Conservation (phyloP, 2,329 filamentous ascomycete species). For the Paecilomyces variotii region DNA sequence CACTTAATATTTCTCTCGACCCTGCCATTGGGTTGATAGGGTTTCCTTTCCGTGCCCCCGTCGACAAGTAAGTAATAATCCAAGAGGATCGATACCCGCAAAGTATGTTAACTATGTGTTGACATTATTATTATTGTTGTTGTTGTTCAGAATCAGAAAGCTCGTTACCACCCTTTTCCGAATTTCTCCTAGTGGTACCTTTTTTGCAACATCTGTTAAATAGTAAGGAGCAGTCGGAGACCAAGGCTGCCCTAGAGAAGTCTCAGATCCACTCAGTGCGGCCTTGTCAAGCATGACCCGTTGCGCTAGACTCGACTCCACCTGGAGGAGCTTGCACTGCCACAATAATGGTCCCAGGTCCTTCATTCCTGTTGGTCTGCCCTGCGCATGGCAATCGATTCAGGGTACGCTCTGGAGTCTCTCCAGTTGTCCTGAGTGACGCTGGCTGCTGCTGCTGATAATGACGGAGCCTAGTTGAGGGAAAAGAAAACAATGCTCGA, state of each 20-base stretch:
- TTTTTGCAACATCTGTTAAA: neutral
- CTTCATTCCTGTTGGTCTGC: neutral
- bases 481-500: neutral
- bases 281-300: slow-evolving; percentile 9
- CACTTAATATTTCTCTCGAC: neutral
- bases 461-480: neutral
- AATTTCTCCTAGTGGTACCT: neutral
- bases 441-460: neutral
- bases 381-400: neutral
- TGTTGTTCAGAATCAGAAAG: neutral
- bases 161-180: neutral
- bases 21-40: neutral
- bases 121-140: neutral
- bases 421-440: neutral
- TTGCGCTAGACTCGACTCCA: slow-evolving; percentile 7
- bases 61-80: neutral
- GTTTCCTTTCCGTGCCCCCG: neutral
- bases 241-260: slow-evolving; percentile 1
- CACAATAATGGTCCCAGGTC: slow-evolving; percentile 14
- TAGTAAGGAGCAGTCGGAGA: neutral
- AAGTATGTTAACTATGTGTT: neutral
- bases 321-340: slow-evolving; percentile 21
- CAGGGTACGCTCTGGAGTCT: neutral
- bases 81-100: neutral
- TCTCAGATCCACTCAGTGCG: slow-evolving; percentile 8